Evolutionary conservation across 257 asterid genomes (phyloP), one percentile per base, ranked within the genome.

Genomic region (Lithospermum erythrorhizon): DNA sequence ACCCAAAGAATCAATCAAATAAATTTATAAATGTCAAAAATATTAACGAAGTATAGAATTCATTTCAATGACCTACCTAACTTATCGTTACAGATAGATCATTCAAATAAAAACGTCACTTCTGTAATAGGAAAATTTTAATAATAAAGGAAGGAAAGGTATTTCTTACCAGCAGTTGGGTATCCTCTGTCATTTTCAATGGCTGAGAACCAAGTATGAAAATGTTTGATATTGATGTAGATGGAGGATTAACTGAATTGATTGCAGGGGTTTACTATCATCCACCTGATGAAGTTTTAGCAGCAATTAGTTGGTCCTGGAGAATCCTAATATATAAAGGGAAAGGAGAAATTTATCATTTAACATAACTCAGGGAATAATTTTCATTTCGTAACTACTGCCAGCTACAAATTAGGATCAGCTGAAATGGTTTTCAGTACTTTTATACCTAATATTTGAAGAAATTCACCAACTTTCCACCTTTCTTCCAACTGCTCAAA

Each of bases 401-500:
- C 69, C 49, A 56, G 25, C 17, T 6, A 35, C 11, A 3, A 35
- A 55, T 47, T 55, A 55, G 21, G 17, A 52, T 10, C 20, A 13
- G 47, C 37, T 35, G 61, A 37, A 61, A 53, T 53, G 20, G 16
- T 54, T 61, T 61, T 21, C 10, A 22, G 24, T 18, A 53, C 10
- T 10, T 35, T 35, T 63, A 45, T 41, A 68, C 73, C 73, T 41
- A 62, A 29, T 25, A 45, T 17, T 21, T 22, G 54, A 19, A n/a
- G n/a, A 18, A 66, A 59, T 24, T 52, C 55, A 51, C 49, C 49
- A 41, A 41, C 49, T 41, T 13, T 13, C 47, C 27, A 22, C 63
- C 32, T 67, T 66, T 68, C 57, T 67, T 56, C 22, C 49, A 55
- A 27, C 60, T 62, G 53, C 68, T 56, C 45, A n/a, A n/a, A 19